phyloP scores from a whole-genome alignment of 2,329 filamentous ascomycete species.

The Kalmusia sp. region DNA sequence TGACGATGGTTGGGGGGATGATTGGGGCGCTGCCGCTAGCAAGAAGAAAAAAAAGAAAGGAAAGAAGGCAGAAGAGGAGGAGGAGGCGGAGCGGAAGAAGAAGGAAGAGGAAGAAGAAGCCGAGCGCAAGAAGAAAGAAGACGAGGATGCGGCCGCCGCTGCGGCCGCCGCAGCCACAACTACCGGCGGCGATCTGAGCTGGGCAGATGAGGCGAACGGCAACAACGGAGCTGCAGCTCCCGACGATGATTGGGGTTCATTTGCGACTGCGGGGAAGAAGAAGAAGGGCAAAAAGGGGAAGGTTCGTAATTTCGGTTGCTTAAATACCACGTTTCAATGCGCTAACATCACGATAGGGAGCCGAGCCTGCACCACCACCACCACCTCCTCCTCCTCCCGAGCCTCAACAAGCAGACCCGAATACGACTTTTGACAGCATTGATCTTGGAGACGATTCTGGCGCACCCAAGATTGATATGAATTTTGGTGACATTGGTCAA shows the following conservation, averaged over 20 bases:
- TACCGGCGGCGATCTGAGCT: constrained; percentile 33
- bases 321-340: constrained; percentile 34
- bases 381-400: constrained; percentile 35
- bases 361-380: constrained; percentile 31
- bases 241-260: constrained; percentile 39
- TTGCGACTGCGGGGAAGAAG: constrained; percentile 35
- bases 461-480: constrained; percentile 57
- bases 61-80: constrained; percentile 52
- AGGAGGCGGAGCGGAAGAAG: constrained; percentile 45
- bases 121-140: constrained; percentile 44
- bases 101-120: constrained; percentile 49
- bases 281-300: constrained; percentile 50
- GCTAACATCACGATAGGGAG: constrained; percentile 39
- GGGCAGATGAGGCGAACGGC: constrained; percentile 44
- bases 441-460: constrained; percentile 49
- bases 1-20: constrained; percentile 42
- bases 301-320: constrained; percentile 43
- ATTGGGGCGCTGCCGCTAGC: constrained; percentile 21
- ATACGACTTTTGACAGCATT: constrained; percentile 56
- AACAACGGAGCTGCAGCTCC: constrained; percentile 17
- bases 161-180: constrained; percentile 34
- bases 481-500: constrained; percentile 46
- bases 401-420: constrained; percentile 40
- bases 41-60: constrained; percentile 49
- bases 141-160: constrained; percentile 36